Conservation (phyloP, 1,284 basidiomycete genomes). For the Malassezia caprae region DNA sequence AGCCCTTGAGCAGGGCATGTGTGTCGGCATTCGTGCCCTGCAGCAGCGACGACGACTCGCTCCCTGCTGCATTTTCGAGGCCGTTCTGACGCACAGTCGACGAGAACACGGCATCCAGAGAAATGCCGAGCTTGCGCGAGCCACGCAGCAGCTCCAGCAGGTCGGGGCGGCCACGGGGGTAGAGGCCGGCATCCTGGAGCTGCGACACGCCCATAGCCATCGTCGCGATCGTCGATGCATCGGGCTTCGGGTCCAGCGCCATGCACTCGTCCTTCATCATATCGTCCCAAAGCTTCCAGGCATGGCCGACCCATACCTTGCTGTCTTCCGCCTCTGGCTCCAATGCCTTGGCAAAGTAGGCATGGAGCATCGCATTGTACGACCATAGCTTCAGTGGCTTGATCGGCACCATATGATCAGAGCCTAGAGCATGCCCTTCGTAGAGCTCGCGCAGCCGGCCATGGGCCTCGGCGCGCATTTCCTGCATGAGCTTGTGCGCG, state of each 20-base stretch:
- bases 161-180: slow-evolving; percentile 22
- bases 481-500: slow-evolving; percentile 37
- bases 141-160: slow-evolving; percentile 16
- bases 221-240: slow-evolving; percentile 27
- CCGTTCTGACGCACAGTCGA: slow-evolving; percentile 25
- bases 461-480: slow-evolving; percentile 27
- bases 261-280: slow-evolving; percentile 22
- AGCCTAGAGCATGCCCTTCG: slow-evolving; percentile 18
- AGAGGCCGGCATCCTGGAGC: slow-evolving; percentile 20
- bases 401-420: slow-evolving; percentile 2
- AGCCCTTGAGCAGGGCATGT: slow-evolving; percentile 17
- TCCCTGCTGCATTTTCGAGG: slow-evolving; percentile 2
- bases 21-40: background rate
- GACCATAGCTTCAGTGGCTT: slow-evolving; percentile 27
- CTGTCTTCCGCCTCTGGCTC: slow-evolving; percentile 22
- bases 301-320: slow-evolving; percentile 23
- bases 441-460: slow-evolving; percentile 22
- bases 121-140: slow-evolving; percentile 16
- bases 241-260: slow-evolving; percentile 25
- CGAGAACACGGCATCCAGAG: slow-evolving; percentile 30
- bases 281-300: slow-evolving; percentile 30
- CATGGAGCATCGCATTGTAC: slow-evolving; percentile 41
- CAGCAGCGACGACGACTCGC: background rate
- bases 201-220: slow-evolving; percentile 36
- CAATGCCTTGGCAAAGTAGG: slow-evolving; percentile 34